Evolutionary conservation across 768 basidiomycete genomes (phyloP).

Genomic region (Calocybe gangraenosa): DNA sequence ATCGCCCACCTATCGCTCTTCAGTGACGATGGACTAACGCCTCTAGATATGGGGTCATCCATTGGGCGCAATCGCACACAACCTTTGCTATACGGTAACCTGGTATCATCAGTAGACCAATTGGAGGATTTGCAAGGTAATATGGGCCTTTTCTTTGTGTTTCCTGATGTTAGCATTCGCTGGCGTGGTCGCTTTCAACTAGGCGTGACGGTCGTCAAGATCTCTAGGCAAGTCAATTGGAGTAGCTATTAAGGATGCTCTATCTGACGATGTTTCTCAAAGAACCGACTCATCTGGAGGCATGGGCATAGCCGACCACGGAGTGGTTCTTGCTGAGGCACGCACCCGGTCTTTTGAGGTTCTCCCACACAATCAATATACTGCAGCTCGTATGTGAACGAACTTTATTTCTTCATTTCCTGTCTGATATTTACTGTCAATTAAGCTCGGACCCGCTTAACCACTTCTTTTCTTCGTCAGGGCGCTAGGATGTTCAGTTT

Average conservation of each 20-base stretch:
- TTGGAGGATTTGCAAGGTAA: slow-evolving; percentile 79
- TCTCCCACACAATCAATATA: slow-evolving; percentile 65
- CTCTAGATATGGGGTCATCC: slow-evolving; percentile 62
- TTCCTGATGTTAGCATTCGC: slow-evolving; percentile 87
- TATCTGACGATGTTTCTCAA: neutral
- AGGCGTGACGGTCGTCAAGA: slow-evolving; percentile 66
- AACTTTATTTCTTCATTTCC: slow-evolving; percentile 12
- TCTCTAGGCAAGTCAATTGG: slow-evolving; percentile 57
- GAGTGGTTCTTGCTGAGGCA: slow-evolving; percentile 66
- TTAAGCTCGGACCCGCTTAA: slow-evolving; percentile 44
- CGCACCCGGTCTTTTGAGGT: slow-evolving; percentile 78
- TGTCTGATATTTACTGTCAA: slow-evolving; percentile 13
- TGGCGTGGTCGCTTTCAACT: slow-evolving; percentile 74
- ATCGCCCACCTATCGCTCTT: slow-evolving; percentile 78
- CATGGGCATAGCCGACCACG: slow-evolving; percentile 52
- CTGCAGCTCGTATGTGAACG: slow-evolving; percentile 65
- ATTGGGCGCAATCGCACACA: slow-evolving; percentile 46
- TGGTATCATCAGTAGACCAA: slow-evolving; percentile 79
- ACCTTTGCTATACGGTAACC: slow-evolving; percentile 75
- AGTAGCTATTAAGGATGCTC: slow-evolving; percentile 14
- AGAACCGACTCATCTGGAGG: slow-evolving; percentile 49
- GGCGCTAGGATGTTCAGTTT: slow-evolving; percentile 48
- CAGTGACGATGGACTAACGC: slow-evolving; percentile 59
- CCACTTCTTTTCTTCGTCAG: slow-evolving; percentile 50
- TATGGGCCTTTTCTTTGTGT: slow-evolving; percentile 82